phyloP scores from a whole-genome alignment of 1,284 basidiomycete species.

The Ganoderma meredithae region DNA sequence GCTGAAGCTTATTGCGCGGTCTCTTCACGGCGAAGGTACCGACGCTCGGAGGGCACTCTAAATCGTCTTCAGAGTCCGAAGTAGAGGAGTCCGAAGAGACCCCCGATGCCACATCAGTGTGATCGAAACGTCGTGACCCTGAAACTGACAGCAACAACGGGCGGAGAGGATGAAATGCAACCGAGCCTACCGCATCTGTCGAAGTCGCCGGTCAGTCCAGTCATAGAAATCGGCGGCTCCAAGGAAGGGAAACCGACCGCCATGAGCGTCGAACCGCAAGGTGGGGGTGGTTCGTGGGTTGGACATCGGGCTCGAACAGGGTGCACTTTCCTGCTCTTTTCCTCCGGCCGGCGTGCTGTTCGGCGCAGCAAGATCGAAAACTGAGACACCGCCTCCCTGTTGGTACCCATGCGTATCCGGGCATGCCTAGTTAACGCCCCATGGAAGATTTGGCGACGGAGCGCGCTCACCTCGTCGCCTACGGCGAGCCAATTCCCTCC shows the following conservation, averaged over 20 bases:
- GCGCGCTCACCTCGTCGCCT: slow-evolving; percentile 71
- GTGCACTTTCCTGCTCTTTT: slow-evolving; percentile 10
- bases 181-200: slow-evolving; percentile 67
- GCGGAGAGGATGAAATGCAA: slow-evolving; percentile 66
- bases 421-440: slow-evolving; percentile 10
- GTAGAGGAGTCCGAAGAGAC: slow-evolving; percentile 16
- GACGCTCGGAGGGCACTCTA: slow-evolving; percentile 7
- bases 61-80: slow-evolving; percentile 25
- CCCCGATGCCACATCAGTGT: slow-evolving; percentile 5
- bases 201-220: slow-evolving; percentile 12
- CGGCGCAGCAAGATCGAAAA: slow-evolving; percentile 32
- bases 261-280: slow-evolving; percentile 29
- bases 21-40: background rate
- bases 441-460: slow-evolving; percentile 11
- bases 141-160: slow-evolving; percentile 63
- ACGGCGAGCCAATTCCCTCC: slow-evolving; percentile 72
- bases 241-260: slow-evolving; percentile 25
- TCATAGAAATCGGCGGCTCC: slow-evolving; percentile 8
- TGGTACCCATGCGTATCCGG: slow-evolving; percentile 19
- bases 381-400: slow-evolving; percentile 32
- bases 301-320: slow-evolving; percentile 15
- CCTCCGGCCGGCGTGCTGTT: slow-evolving; percentile 10
- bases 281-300: slow-evolving; percentile 25
- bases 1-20: slow-evolving; percentile 9
- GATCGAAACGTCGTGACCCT: slow-evolving; percentile 71